Conservation (phyloP, 371 early-diverging fungal species). For the Batrachochytrium dendrobatidis region DNA sequence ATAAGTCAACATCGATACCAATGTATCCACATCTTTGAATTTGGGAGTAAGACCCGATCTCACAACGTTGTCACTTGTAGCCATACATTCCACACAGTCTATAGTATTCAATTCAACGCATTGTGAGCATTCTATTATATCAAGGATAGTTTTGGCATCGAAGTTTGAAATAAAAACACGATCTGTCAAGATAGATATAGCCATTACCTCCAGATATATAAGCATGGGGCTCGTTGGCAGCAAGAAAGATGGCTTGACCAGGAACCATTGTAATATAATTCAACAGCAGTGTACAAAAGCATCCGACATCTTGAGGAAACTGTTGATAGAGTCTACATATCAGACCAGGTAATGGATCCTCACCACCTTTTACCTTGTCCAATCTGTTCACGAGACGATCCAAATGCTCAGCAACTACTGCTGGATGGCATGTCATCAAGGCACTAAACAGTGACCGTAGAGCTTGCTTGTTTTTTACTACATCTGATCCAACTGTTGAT, state of each 20-base stretch:
- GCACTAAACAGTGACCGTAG: constrained; percentile 60
- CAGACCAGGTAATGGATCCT: too few species aligned
- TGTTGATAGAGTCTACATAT: constrained; percentile 66
- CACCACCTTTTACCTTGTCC: constrained; percentile 10
- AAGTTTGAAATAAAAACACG: not conserved
- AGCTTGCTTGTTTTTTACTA: constrained; percentile 44
- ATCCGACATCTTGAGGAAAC: constrained; percentile 89
- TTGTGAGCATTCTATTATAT: too few species aligned
- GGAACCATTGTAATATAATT: constrained; percentile 75
- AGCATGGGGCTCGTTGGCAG: constrained; percentile 96
- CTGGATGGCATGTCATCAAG: constrained; percentile 57
- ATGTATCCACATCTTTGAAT: constrained; percentile 88
- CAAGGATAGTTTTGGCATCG: too few species aligned
- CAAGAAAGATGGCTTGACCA: constrained; percentile 90
- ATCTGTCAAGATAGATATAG: not conserved
- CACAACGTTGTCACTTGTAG: constrained; percentile 94
- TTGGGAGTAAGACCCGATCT: constrained; percentile 98
- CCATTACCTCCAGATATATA: constrained; percentile 82
- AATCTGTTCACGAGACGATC: constrained; percentile 43
- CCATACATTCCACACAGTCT: constrained; percentile 98
- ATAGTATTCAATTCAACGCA: not conserved
- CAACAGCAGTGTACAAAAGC: constrained; percentile 78
- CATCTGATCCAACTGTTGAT: constrained; percentile 3
- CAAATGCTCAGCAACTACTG: constrained; percentile 45
- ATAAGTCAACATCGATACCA: constrained; percentile 90